Base-by-base conservation (phyloP, 1,284 basidiomycete genomes). In the Cystobasidium pallidum region DNA sequence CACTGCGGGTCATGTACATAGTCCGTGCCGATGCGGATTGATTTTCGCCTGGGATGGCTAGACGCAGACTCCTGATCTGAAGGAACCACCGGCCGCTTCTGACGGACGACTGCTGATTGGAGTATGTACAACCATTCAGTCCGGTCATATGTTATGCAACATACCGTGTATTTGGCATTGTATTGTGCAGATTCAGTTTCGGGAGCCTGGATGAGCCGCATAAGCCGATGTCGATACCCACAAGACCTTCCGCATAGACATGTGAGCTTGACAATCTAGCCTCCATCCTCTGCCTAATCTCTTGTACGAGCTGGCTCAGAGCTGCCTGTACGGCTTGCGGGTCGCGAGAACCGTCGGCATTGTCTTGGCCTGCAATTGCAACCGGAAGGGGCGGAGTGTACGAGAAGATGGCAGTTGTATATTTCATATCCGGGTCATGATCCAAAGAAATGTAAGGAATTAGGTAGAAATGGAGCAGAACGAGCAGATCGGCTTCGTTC, bases 1-100 rank as follows among this genome's bases (percentile, higher is more conserved):
- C 39, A 41, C 21, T 70, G 17, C 67, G 55, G 43, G 49, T 21
- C 67, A 70, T 70, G 45, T 62, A 70, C 67, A 70, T 70, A 3
- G 67, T 55, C 19, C 67, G 55, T 17, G 67, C 43, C 7, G 57
- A 39, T 13, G 55, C 41, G 26, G 52, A 24, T 34, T 41, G 30
- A 30, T 17, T 47, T 19, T 47, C 67, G 1, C 66, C 66, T 2
- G 36, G 51, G 6, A 58, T 55, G 30, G 67, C 58, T 30, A 70
- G 34, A 52, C 67, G 67, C 30, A 70, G 58, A 28, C 41, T 61
- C 39, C 67, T 36, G 45, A 62, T 70, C 47, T 70, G 67, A 17
- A 62, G 28, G 58, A 61, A 70, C 67, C 67, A 70, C 19, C 67
- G 30, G 28, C 24, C 19, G 17, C 49, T 34, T 36, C 52, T 54